Evolutionary conservation across 352 stramenopile species (phyloP).

Genomic region (Hyaloperonospora arabidopsidis): DNA sequence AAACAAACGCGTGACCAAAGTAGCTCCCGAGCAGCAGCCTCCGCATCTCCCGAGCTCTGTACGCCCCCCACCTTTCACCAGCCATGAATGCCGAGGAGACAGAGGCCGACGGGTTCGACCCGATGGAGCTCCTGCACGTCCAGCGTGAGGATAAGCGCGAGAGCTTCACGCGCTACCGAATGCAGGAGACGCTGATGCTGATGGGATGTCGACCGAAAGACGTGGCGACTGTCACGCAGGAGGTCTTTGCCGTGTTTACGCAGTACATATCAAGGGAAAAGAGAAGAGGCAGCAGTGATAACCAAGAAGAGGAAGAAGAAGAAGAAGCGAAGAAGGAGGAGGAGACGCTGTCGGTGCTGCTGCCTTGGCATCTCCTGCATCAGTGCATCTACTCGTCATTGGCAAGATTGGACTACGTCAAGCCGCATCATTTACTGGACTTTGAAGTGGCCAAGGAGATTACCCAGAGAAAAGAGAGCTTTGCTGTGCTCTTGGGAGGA

Average conservation of each 20-base stretch:
- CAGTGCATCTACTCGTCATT: constrained; percentile 78
- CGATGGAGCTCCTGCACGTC: constrained; percentile 74
- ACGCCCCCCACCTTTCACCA: neutral
- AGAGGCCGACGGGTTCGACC: constrained; percentile 52
- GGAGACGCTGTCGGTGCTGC: constrained; percentile 9
- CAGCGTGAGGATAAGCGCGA: constrained; percentile 41
- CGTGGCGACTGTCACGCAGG: constrained; percentile 54
- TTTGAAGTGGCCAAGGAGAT: constrained; percentile 83
- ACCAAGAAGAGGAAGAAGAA: constrained; percentile 10
- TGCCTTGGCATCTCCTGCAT: constrained; percentile 72
- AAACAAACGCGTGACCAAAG: too few species aligned
- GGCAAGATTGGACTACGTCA: constrained; percentile 73
- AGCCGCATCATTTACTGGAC: constrained; percentile 77
- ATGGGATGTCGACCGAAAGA: constrained; percentile 80
- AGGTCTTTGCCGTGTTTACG: constrained; percentile 56
- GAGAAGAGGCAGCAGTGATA: constrained; percentile 7
- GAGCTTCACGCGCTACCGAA: constrained; percentile 71
- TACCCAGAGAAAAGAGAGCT: constrained; percentile 78
- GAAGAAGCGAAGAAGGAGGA: constrained; percentile 10
- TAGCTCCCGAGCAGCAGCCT: too few species aligned
- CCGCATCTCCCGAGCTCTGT: too few species aligned
- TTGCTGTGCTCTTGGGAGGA: constrained; percentile 78
- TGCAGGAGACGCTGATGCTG: constrained; percentile 85
- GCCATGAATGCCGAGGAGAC: constrained; percentile 49
- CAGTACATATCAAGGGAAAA: constrained; percentile 35